A percentile compares a stretch with the other conserved stretches of the same genome.
Evolutionary conservation across 148 eudicot species (phyloP).

Genomic region (Rhododendron kiyosumense): DNA sequence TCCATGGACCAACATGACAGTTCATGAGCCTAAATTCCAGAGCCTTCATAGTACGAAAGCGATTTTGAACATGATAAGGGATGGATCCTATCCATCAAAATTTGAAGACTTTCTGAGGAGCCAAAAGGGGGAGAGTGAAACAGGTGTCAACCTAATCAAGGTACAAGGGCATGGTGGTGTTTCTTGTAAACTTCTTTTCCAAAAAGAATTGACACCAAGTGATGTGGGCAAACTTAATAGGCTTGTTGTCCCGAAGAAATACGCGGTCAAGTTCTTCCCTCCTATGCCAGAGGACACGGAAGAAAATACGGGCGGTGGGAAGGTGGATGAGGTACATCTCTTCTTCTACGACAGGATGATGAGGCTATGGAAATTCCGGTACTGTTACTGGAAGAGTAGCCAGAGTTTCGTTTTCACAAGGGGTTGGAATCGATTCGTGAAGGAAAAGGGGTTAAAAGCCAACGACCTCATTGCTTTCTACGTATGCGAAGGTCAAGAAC

Average conservation of each 20-base stretch:
- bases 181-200: slow-evolving; percentile 13
- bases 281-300: not conserved
- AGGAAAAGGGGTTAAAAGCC: slow-evolving; percentile 31
- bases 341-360: slow-evolving; percentile 10
- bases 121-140: slow-evolving; percentile 13
- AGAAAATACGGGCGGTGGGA: not conserved
- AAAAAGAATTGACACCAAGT: slow-evolving; percentile 31
- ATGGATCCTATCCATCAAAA: slow-evolving; percentile 19
- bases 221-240: slow-evolving; percentile 31
- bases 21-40: slow-evolving; percentile 21
- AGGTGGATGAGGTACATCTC: slow-evolving; percentile 13
- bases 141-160: not conserved
- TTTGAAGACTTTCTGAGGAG: slow-evolving; percentile 19
- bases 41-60: slow-evolving; percentile 2
- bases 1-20: slow-evolving; percentile 7
- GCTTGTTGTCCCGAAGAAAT: slow-evolving; percentile 19
- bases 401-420: slow-evolving; percentile 45
- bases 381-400: slow-evolving; percentile 53
- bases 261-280: slow-evolving; percentile 16
- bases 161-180: not conserved
- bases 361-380: slow-evolving; percentile 36
- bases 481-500: slow-evolving; percentile 15
- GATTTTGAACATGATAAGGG: slow-evolving; percentile 16
- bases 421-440: slow-evolving; percentile 52
- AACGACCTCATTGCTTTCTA: slow-evolving; percentile 34